Evolutionary conservation across 73 alveolate genomes (phyloP), one percentile per base, ranked within the genome.

Genomic region (Symbiodinium pilosum): DNA sequence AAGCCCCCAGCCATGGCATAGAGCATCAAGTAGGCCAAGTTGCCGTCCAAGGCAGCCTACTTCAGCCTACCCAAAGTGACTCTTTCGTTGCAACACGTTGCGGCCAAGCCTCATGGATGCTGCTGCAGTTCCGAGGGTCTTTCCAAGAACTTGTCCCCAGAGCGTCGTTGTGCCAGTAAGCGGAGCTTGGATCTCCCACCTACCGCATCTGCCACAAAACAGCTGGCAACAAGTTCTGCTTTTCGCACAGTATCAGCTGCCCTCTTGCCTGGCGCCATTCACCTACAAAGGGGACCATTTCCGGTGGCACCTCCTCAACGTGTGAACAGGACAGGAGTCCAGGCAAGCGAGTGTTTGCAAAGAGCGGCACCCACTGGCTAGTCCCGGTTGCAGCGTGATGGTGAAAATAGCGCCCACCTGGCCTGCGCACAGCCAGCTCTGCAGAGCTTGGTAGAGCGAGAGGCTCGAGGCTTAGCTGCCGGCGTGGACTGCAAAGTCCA

Each of bases 141-240:
- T 64, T 64, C 81, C 81, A 64, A 38, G 39, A 64, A 38, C 81
- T 64, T 26, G 81, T 64, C 34, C 34, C 81, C 38, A 64, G 81
- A 32, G 24, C 30, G 81, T 26, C 81, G 34, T 64, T 64, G 81
- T 64, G 38, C 81, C 81, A 64, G 38, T 64, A 64, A 32, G 18
- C 30, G 81, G 81, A 32, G 12, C 81, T 38, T 64, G 81, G 81
- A 64, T 64, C 81, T 64, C 81, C 81, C 81, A 64, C 81, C 81
- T 64, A 38, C 81, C 12, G 30, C 81, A 54, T 5, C 28, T 30
- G 34, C 20, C 73, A 16, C n/a, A n/a, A n/a, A n/a, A n/a, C n/a
- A n/a, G n/a, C n/a, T n/a, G n/a, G n/a, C n/a, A n/a, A n/a, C n/a
- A n/a, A n/a, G n/a, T n/a, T n/a, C n/a, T n/a, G n/a, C n/a, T n/a